Evolutionary conservation across 768 basidiomycete species (phyloP).

Genomic region (Tulasnella sp.): DNA sequence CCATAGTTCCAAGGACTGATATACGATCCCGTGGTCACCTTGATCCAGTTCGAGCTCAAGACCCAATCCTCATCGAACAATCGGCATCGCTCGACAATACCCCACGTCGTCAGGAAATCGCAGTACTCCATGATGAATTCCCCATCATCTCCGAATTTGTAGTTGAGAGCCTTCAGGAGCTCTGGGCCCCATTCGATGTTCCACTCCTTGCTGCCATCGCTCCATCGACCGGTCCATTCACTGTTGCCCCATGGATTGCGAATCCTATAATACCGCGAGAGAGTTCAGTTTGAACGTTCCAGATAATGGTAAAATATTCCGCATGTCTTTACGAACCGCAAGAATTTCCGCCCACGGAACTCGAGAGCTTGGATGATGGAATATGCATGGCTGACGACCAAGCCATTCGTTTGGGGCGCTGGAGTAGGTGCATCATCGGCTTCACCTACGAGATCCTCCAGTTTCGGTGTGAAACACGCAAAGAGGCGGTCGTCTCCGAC

Average conservation of each 20-base stretch:
- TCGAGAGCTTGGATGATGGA: conserved; percentile 38
- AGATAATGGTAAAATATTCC: neutral
- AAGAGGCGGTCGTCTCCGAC: conserved; percentile 45
- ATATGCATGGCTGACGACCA: conserved; percentile 34
- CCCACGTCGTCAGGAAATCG: conserved; percentile 28
- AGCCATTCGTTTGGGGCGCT: conserved; percentile 23
- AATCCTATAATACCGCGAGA: conserved; percentile 25
- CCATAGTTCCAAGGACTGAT: conserved; percentile 43
- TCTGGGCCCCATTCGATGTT: conserved; percentile 38
- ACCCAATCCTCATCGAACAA: conserved; percentile 42
- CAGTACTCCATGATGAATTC: conserved; percentile 44
- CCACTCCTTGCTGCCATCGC: conserved; percentile 50
- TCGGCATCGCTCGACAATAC: conserved; percentile 35
- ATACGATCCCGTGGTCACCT: conserved; percentile 34
- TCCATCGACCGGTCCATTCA: conserved; percentile 40
- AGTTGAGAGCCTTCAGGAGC: conserved; percentile 33
- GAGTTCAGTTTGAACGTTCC: neutral
- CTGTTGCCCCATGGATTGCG: conserved; percentile 42
- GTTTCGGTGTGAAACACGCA: conserved; percentile 35
- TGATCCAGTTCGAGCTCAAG: conserved; percentile 41
- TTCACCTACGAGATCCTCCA: conserved; percentile 1
- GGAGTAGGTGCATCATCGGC: conserved; percentile 12
- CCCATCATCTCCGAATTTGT: conserved; percentile 43
- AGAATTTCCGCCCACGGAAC: conserved; percentile 37
- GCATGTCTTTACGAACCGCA: conserved; percentile 26